Evolutionary conservation across 768 basidiomycete genomes (phyloP).

Genomic region (Plicaturopsis crispa): DNA sequence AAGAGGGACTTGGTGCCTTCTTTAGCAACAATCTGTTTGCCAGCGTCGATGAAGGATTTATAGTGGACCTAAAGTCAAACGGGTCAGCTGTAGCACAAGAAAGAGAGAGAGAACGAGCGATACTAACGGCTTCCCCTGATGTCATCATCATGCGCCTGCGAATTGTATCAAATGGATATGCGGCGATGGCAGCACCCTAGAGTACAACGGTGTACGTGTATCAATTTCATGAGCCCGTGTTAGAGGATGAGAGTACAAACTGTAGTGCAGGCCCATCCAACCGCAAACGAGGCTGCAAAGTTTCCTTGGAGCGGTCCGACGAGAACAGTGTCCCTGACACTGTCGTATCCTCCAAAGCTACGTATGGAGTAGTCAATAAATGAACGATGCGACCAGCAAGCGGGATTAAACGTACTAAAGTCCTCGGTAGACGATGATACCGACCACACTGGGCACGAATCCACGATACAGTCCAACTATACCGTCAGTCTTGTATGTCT

Average conservation of each 20-base stretch:
- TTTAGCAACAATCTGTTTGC: conserved; percentile 29
- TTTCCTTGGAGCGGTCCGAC: conserved; percentile 30
- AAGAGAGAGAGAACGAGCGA: not conserved
- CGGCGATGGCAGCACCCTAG: conserved; percentile 27
- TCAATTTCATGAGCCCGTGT: not conserved
- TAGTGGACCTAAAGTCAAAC: conserved; percentile 25
- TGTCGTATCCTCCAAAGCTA: conserved; percentile 39
- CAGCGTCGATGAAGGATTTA: conserved; percentile 31
- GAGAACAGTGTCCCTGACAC: conserved; percentile 27
- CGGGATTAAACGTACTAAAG: conserved; percentile 25
- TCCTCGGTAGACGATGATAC: conserved; percentile 35
- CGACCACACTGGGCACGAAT: conserved; percentile 32
- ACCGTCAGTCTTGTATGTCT: conserved; percentile 33
- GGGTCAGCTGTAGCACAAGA: not conserved
- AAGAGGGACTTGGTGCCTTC: conserved; percentile 31
- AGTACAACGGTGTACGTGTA: not conserved
- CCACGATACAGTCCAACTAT: conserved; percentile 33
- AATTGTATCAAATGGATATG: conserved; percentile 39
- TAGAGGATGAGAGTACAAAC: conserved; percentile 8
- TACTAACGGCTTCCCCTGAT: conserved; percentile 24
- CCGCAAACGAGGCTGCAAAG: conserved; percentile 31
- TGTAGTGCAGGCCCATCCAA: conserved; percentile 34
- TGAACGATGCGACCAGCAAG: not conserved
- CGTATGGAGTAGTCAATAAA: not conserved
- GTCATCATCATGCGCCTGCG: conserved; percentile 43